Percentiles rank a stretch among this genome's conserved stretches.
Evolutionary conservation across 345 rosid species (phyloP).

Genomic region (Syzygium aqueum): DNA sequence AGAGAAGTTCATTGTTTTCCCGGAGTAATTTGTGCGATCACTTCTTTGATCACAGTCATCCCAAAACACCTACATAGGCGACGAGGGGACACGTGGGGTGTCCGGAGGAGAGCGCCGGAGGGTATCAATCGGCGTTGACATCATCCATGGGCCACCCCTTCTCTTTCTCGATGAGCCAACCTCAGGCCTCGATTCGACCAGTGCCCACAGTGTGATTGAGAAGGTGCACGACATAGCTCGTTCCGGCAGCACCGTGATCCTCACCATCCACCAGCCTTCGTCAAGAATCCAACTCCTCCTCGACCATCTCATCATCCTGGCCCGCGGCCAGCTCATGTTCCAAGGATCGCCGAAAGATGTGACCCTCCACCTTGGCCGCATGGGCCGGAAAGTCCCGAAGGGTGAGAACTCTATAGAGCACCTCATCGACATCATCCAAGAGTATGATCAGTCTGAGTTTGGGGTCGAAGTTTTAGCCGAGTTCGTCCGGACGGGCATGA

Average conservation of each 20-base stretch:
- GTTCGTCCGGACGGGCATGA: constrained; percentile 41
- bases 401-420: constrained; percentile 54
- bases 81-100: constrained; percentile 50
- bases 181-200: constrained; percentile 59
- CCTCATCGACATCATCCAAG: constrained; percentile 53
- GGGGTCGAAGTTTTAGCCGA: constrained; percentile 48
- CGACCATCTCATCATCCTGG: constrained; percentile 54
- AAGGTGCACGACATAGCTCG: constrained; percentile 58
- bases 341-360: constrained; percentile 56
- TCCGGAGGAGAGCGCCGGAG: constrained; percentile 60
- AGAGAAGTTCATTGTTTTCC: not conserved
- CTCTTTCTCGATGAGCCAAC: constrained; percentile 75
- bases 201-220: constrained; percentile 54
- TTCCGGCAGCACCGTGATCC: constrained; percentile 57
- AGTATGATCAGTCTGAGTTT: constrained; percentile 41
- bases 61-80: constrained; percentile 36
- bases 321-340: constrained; percentile 63
- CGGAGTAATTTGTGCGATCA: not conserved
- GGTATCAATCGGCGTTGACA: constrained; percentile 58
- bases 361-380: constrained; percentile 33
- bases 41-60: constrained; percentile 12
- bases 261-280: constrained; percentile 65
- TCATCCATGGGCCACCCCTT: constrained; percentile 52
- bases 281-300: constrained; percentile 46
- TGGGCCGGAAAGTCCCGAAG: constrained; percentile 47